These are phyloP conservation scores for Pseudonitzschia pungens DNA, from an alignment of 108 stramenopile genomes.

Conservation along the genomic window DNA sequence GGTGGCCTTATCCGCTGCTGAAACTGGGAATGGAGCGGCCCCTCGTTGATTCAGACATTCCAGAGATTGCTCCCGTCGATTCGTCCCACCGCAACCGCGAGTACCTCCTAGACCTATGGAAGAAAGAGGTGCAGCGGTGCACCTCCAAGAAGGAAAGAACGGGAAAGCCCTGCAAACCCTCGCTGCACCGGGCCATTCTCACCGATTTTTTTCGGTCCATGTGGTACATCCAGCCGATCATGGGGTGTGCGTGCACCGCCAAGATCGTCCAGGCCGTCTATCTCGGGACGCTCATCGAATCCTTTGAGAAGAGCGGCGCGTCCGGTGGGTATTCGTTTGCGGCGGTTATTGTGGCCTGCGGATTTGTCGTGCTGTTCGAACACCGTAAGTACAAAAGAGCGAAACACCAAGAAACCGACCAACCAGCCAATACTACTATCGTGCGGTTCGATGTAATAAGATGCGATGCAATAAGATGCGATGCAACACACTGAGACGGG, in stretches of 20 bases:
- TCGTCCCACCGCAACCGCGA: slow-evolving; percentile 25
- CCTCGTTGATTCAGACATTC: slow-evolving; percentile 44
- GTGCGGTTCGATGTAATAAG: too few relatives aligned
- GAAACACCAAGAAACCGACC: slow-evolving; percentile 21
- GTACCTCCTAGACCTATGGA: slow-evolving; percentile 46
- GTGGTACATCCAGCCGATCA: slow-evolving; percentile 66
- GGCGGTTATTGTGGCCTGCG: slow-evolving; percentile 54
- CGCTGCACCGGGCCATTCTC: slow-evolving; percentile 50
- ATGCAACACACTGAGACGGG: too few relatives aligned
- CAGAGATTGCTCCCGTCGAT: slow-evolving; percentile 39
- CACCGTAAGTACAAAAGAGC: slow-evolving; percentile 24
- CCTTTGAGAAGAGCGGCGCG: slow-evolving; percentile 36
- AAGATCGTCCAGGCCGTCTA: slow-evolving; percentile 65
- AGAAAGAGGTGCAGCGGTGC: slow-evolving; percentile 23
- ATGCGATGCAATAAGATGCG: too few relatives aligned
- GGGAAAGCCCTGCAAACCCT: slow-evolving; percentile 31
- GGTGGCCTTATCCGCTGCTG: slow-evolving; percentile 58
- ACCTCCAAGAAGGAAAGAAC: not conserved
- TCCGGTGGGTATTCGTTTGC: slow-evolving; percentile 59
- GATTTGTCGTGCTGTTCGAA: slow-evolving; percentile 58
- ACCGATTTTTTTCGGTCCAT: slow-evolving; percentile 54
- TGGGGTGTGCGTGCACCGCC: slow-evolving; percentile 38
- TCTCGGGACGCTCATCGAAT: slow-evolving; percentile 65
- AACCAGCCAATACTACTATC: not conserved
- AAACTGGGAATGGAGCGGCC: slow-evolving; percentile 57